Base-by-base conservation (phyloP, 2,329 filamentous ascomycete species). In the Hypoxylon sp. region DNA sequence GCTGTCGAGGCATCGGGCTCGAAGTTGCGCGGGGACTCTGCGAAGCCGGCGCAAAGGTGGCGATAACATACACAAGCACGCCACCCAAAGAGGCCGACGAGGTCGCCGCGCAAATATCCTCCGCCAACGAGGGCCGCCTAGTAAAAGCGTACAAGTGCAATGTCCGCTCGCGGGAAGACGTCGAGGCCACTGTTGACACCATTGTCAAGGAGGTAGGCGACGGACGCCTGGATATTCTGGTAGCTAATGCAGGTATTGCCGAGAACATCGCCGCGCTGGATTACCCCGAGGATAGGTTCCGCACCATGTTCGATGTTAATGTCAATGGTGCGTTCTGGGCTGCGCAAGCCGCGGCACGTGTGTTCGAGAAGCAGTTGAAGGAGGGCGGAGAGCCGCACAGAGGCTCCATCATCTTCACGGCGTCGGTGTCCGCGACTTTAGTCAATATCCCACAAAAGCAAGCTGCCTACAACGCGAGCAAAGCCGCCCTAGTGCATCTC, bases 391-490 rank as follows among this genome's bases (percentile, higher is more conserved):
- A 65, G 40, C 74, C 64, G 69, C 76, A 71, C 48, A 78, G 77
- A 27, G 79, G 74, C 1, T 80, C 72, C 71, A 81, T 81, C 73
- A 82, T 81, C 68, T 82, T 80, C 74, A 84, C 77, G 11, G 82
- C 77, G 3, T 81, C 73, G 30, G 79, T 82, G 17, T 82, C 81
- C 20, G 79, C 79, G 0, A 77, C 80, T 14, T 75, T 85, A 14
- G 80, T 82, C 40, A 82, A 82, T 51, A 71, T 82, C 30, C 81
- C 80, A 3, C 80, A 81, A 75, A 82, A 77, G 70, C 80, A 76
- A 76, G 82, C 74, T 59, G 81, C 80, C 2, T 84, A 83, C 61
- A 84, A 84, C 62, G 78, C 82, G 4, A 80, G 78, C 60, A 84
- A 84, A 65, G 82, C 81, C 0, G 83, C 79, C 0, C 79, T 81